A percentile compares a stretch with the other conserved stretches of the same genome.
Evolutionary conservation across 768 basidiomycete species (phyloP).

Genomic region (Leucocoprinus leucothites): DNA sequence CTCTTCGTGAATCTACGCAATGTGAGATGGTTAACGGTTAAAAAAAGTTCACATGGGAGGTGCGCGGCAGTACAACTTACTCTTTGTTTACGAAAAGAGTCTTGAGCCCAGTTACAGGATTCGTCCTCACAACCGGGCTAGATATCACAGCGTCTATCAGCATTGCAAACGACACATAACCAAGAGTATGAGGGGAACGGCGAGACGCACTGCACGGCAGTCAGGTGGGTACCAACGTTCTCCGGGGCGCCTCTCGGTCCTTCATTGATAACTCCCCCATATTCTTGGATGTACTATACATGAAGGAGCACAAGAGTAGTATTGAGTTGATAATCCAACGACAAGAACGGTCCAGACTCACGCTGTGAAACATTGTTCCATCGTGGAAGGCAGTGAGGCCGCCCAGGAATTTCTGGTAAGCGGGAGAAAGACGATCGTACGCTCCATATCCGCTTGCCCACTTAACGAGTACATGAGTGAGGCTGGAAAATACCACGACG

Average conservation of each 20-base stretch:
- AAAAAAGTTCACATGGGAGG: no score
- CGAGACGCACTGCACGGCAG: slow-evolving; percentile 43
- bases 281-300: not conserved
- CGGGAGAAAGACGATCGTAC: slow-evolving; percentile 60
- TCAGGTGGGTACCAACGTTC: slow-evolving; percentile 46
- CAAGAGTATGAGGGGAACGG: no score
- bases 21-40: no score
- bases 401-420: slow-evolving; percentile 50
- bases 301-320: no score
- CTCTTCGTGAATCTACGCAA: slow-evolving; percentile 32
- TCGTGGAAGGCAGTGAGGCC: slow-evolving; percentile 55
- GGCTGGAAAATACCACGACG: no score
- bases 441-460: slow-evolving; percentile 50
- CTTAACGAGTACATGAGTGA: not conserved
- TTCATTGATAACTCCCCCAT: slow-evolving; percentile 19
- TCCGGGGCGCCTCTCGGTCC: slow-evolving; percentile 44
- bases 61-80: slow-evolving; percentile 24
- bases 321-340: no score
- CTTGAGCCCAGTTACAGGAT: slow-evolving; percentile 63
- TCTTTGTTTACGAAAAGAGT: slow-evolving; percentile 51
- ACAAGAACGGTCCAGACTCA: no score
- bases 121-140: slow-evolving; percentile 50
- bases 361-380: slow-evolving; percentile 15
- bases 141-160: not conserved
- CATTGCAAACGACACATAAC: not conserved